Percentiles rank a stretch among this genome's conserved stretches.
Evolutionary conservation across 2,329 filamentous ascomycete species (phyloP).

Genomic region (Colletotrichum salicis): DNA sequence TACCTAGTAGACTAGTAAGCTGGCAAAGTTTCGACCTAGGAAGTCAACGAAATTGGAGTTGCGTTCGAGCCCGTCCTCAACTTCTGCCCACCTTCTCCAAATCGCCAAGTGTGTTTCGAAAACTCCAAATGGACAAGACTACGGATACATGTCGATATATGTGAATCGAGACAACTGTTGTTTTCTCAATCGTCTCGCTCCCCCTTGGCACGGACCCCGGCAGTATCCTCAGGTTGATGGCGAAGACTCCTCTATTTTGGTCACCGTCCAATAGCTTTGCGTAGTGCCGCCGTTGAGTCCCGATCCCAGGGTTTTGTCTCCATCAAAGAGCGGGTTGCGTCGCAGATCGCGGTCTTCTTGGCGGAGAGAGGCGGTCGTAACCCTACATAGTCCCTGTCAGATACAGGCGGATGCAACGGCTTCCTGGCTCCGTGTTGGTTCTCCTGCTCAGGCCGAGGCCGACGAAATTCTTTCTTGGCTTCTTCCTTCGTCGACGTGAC

Average conservation of each 20-base stretch:
- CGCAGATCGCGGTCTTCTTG: conserved; percentile 1
- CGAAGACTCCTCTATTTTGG: neutral
- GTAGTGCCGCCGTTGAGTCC: neutral
- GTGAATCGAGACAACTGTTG: neutral
- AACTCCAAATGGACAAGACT: neutral
- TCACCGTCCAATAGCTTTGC: neutral
- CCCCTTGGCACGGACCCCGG: neutral
- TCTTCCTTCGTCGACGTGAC: neutral
- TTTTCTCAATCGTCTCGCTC: neutral
- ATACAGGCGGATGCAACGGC: neutral
- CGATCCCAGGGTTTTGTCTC: neutral
- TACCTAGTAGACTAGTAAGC: too few relatives aligned
- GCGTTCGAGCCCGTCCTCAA: neutral
- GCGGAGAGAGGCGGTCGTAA: conserved; percentile 1
- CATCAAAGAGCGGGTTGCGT: neutral
- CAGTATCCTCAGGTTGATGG: neutral
- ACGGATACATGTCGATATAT: neutral
- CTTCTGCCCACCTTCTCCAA: neutral
- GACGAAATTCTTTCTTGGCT: neutral
- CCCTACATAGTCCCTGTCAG: neutral
- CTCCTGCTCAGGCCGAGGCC: neutral
- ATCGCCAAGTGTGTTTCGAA: neutral
- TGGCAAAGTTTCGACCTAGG: too few relatives aligned
- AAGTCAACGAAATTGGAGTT: neutral
- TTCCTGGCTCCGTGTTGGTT: conserved; percentile 3